Evolutionary conservation across 1,139 yeast species (phyloP).

Genomic region (Meyerozyma guilliermondii): DNA sequence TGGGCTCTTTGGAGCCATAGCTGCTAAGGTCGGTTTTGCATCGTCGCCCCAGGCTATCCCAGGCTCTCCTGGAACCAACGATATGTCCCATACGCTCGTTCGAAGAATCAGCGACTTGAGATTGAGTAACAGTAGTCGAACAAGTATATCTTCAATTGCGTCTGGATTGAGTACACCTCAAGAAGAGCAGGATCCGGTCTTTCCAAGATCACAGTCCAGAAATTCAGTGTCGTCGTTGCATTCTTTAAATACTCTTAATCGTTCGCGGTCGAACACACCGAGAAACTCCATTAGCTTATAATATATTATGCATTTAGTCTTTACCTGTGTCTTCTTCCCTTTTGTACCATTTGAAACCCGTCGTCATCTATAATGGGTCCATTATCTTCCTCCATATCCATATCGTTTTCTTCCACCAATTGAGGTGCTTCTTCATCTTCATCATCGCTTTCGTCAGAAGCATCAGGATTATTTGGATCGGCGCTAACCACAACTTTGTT

Average conservation of each 20-base stretch:
- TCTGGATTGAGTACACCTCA: slow-evolving; percentile 23
- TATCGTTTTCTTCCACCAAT: slow-evolving; percentile 18
- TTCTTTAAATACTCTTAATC: slow-evolving; percentile 37
- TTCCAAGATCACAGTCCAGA: slow-evolving; percentile 16
- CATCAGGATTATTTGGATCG: slow-evolving; percentile 60
- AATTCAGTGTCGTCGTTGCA: slow-evolving; percentile 38
- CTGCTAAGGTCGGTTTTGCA: slow-evolving; percentile 16
- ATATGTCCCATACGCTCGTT: slow-evolving; percentile 45
- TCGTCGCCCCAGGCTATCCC: slow-evolving; percentile 19
- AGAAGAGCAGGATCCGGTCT: slow-evolving; percentile 25
- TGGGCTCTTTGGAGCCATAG: slow-evolving; percentile 31
- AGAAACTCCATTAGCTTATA: slow-evolving; percentile 31
- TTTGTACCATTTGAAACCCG: slow-evolving; percentile 85
- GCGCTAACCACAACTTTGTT: slow-evolving; percentile 37
- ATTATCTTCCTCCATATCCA: slow-evolving; percentile 35
- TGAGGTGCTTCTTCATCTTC: slow-evolving; percentile 33
- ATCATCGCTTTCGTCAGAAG: slow-evolving; percentile 40
- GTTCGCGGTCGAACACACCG: slow-evolving; percentile 37
- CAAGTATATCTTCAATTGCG: slow-evolving; percentile 18
- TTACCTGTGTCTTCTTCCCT: slow-evolving; percentile 37
- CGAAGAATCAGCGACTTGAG: slow-evolving; percentile 45
- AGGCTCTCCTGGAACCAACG: slow-evolving; percentile 41
- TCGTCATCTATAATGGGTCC: slow-evolving; percentile 85
- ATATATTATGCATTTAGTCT: background rate
- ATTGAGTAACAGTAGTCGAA: slow-evolving; percentile 18